Evolutionary conservation across 2,329 filamentous ascomycete species (phyloP).

Genomic region (Fusarium dlaminii): DNA sequence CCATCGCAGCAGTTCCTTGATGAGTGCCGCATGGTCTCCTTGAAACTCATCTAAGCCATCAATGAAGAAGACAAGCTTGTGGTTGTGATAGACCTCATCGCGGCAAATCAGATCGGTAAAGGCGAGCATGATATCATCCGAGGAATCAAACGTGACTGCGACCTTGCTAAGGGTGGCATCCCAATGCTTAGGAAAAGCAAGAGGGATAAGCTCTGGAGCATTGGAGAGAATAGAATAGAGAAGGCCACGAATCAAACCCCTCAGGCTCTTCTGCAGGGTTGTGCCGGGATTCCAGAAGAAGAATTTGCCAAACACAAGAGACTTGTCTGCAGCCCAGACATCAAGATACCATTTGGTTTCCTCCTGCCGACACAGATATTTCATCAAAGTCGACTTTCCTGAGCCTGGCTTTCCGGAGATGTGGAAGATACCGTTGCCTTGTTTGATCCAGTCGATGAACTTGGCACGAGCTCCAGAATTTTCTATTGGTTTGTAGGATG

Average conservation of each 20-base stretch:
- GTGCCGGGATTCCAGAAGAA: neutral
- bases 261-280: neutral
- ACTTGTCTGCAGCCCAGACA: neutral
- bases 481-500: neutral
- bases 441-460: fast-evolving
- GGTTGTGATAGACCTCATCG: fast-evolving
- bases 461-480: fast-evolving
- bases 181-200: fast-evolving
- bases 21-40: neutral
- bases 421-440: neutral
- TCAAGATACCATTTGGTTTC: fast-evolving
- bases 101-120: neutral
- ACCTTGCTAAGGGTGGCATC: neutral
- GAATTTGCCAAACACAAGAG: fast-evolving
- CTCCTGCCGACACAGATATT: fast-evolving
- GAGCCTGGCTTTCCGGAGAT: neutral
- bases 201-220: neutral
- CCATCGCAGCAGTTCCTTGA: neutral
- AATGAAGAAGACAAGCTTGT: neutral
- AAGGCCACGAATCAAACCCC: neutral
- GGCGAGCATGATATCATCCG: neutral
- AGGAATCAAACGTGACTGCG: neutral
- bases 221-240: neutral
- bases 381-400: neutral
- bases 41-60: neutral